phyloP scores from a whole-genome alignment of 2,329 filamentous ascomycete genomes.

The Calycina marina region DNA sequence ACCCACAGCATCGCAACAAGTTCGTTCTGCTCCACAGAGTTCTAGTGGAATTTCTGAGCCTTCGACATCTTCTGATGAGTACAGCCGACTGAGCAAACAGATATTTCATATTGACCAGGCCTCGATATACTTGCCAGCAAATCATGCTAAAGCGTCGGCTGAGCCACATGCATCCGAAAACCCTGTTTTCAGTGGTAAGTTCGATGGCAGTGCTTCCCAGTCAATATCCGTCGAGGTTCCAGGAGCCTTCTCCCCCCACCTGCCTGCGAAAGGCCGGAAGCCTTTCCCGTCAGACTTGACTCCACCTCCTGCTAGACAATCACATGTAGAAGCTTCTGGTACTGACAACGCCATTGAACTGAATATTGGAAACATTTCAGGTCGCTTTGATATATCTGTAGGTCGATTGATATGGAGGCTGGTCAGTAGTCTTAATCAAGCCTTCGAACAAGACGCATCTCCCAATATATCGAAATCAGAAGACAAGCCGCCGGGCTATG shows the following conservation, averaged over 20 bases:
- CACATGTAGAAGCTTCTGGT: neutral
- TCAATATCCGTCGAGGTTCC: conserved; percentile 37
- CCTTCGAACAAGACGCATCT: conserved; percentile 10
- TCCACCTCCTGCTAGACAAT: neutral
- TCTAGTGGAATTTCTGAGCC: conserved; percentile 15
- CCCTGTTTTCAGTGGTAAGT: conserved; percentile 7
- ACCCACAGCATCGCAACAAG: neutral
- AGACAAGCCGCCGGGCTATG: conserved; percentile 2
- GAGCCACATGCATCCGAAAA: neutral
- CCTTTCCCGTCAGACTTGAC: neutral
- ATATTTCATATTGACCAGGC: conserved; percentile 23
- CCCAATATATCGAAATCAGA: conserved; percentile 3
- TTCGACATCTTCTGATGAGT: conserved; percentile 18
- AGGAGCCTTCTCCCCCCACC: conserved; percentile 43
- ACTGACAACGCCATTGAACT: conserved; percentile 16
- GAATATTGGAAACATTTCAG: conserved; percentile 14
- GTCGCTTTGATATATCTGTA: conserved; percentile 23
- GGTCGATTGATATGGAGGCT: conserved; percentile 21
- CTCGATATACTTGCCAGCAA: conserved; percentile 21
- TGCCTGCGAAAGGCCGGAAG: conserved; percentile 5
- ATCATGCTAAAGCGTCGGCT: conserved; percentile 3
- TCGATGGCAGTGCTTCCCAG: conserved; percentile 12
- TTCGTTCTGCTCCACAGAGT: conserved; percentile 10
- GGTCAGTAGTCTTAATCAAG: conserved; percentile 14
- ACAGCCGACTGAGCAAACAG: conserved; percentile 20